These are phyloP conservation scores for Citrus unshiu DNA, from an alignment of 345 rosid genomes.

Conservation along the genomic window DNA sequence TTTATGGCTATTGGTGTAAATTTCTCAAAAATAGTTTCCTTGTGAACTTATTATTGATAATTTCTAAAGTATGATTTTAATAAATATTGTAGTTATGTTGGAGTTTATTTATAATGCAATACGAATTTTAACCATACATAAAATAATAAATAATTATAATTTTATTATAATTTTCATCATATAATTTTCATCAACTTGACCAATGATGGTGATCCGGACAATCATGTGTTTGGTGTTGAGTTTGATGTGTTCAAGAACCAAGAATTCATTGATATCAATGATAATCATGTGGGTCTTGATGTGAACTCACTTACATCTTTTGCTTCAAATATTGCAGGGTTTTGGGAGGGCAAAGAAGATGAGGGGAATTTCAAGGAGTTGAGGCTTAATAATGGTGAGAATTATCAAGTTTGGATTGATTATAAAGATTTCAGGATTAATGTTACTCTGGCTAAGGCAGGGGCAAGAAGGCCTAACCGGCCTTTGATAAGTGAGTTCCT, in stretches of 20 bases:
- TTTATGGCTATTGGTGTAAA: no score
- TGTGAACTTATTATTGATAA: no score
- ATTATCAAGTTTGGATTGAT: conserved; percentile 31
- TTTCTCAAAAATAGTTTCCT: no score
- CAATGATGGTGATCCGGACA: conserved; percentile 33
- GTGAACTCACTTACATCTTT: conserved; percentile 34
- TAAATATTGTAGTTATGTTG: no score
- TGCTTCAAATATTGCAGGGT: conserved; percentile 28
- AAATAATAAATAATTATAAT: no score
- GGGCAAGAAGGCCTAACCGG: conserved; percentile 29
- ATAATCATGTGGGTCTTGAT: conserved; percentile 46
- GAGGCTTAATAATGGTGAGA: conserved; percentile 30
- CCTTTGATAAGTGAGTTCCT: conserved; percentile 17
- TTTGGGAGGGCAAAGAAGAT: conserved; percentile 25
- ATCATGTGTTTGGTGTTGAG: conserved; percentile 41
- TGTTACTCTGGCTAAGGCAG: conserved; percentile 39
- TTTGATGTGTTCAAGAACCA: conserved; percentile 46
- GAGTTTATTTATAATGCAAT: fast-evolving
- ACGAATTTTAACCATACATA: fast-evolving
- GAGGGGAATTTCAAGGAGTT: conserved; percentile 18
- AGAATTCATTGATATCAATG: conserved; percentile 42
- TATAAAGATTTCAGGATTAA: conserved; percentile 21
- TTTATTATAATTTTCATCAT: no score
- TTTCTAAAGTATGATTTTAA: no score
- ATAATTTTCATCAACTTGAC: conserved; percentile 22